Evolutionary conservation across 805 yeast species (phyloP).

Genomic region (Wilhelminamyces savonicus): DNA sequence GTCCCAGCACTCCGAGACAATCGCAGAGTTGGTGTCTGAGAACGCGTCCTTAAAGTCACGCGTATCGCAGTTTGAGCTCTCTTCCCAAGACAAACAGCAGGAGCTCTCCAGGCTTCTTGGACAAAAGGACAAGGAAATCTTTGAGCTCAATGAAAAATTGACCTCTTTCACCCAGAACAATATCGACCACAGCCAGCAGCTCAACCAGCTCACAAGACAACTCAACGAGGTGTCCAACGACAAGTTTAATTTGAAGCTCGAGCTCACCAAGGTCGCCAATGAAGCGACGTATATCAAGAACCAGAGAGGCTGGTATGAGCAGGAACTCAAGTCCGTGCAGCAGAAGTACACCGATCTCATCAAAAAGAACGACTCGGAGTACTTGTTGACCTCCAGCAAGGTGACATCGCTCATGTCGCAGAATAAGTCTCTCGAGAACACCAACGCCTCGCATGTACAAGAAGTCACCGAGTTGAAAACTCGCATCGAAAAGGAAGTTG

Average conservation of each 20-base stretch:
- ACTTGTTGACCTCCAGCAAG: constrained; percentile 20
- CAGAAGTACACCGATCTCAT: constrained; percentile 30
- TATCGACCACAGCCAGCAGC: constrained; percentile 28
- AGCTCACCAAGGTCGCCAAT: constrained; percentile 27
- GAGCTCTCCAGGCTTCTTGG: too few relatives aligned
- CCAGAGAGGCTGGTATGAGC: constrained; percentile 36
- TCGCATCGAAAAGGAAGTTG: constrained; percentile 22
- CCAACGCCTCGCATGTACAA: constrained; percentile 33
- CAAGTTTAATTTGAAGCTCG: constrained; percentile 29
- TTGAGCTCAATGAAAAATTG: constrained; percentile 19
- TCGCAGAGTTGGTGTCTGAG: neutral
- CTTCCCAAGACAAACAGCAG: neutral
- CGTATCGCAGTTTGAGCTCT: neutral
- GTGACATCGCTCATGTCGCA: constrained; percentile 30
- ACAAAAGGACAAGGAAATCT: constrained; percentile 17
- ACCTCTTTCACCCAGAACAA: constrained; percentile 25
- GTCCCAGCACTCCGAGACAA: neutral
- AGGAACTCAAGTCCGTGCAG: constrained; percentile 30
- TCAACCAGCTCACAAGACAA: constrained; percentile 29
- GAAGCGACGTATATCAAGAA: constrained; percentile 26
- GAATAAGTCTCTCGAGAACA: constrained; percentile 19
- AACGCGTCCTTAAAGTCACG: neutral
- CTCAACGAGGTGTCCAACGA: constrained; percentile 31
- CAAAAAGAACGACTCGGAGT: constrained; percentile 33
- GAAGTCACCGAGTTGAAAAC: constrained; percentile 44